phyloP scores from a whole-genome alignment of 208 protist genomes.

The Leishmania tropica region DNA sequence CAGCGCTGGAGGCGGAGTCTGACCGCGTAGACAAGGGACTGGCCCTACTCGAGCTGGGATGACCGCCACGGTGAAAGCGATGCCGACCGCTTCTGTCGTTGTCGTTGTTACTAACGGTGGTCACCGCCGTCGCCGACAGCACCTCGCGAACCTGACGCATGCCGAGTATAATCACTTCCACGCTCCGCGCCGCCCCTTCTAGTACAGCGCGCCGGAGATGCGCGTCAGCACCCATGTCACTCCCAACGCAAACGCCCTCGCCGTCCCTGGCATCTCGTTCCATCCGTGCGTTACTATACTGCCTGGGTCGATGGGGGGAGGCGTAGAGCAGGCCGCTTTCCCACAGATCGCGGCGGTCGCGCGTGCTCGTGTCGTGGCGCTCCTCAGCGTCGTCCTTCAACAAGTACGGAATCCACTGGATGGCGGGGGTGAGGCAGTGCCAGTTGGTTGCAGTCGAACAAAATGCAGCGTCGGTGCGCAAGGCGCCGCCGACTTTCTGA shows the following conservation, averaged over 20 bases:
- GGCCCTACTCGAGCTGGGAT: not conserved
- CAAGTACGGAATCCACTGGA: constrained; percentile 7
- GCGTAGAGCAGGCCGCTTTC: not conserved
- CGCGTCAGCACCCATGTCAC: not conserved
- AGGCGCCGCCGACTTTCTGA: not conserved
- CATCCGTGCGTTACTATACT: not conserved
- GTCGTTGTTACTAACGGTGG: not conserved
- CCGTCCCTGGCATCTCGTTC: not conserved
- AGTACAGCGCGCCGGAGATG: constrained; percentile 21
- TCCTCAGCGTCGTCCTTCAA: not conserved
- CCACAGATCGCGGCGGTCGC: not conserved
- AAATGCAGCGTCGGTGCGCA: not conserved
- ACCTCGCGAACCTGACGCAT: constrained; percentile 24
- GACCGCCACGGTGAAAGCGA: not conserved
- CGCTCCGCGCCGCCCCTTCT: constrained; percentile 22
- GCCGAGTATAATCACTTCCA: constrained; percentile 18
- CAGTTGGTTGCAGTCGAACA: not conserved
- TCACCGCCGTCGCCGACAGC: constrained; percentile 1
- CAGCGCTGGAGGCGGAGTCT: not conserved
- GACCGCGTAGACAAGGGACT: not conserved
- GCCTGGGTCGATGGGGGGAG: not conserved
- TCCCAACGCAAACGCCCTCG: not conserved
- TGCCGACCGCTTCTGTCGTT: not conserved
- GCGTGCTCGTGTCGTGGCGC: not conserved
- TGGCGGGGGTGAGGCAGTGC: not conserved